These are phyloP conservation scores for Monosporascus cannonballus DNA, from an alignment of 2,329 filamentous ascomycete species.

Conservation along the genomic window DNA sequence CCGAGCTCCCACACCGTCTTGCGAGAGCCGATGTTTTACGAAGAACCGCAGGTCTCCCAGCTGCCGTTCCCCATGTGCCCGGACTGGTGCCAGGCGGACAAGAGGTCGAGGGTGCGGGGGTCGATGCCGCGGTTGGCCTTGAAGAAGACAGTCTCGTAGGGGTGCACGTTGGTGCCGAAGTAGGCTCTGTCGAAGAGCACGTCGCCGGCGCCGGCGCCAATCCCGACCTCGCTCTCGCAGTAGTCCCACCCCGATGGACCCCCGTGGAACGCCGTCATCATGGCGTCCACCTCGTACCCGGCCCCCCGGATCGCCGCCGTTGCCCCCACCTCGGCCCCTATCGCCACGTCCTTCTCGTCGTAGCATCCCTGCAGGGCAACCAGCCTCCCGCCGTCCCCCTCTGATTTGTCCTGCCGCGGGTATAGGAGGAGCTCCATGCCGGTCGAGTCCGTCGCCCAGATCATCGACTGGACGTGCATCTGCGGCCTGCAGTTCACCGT, in stretches of 20 bases:
- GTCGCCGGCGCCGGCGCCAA: conserved; percentile 9
- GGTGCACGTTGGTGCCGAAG: conserved; percentile 28
- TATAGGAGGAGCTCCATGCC: conserved; percentile 31
- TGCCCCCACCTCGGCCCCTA: conserved; percentile 27
- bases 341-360: conserved; percentile 16
- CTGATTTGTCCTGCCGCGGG: conserved; percentile 14
- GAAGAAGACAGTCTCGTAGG: conserved; percentile 32
- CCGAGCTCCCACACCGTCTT: too few relatives aligned
- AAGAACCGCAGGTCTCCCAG: conserved; percentile 16
- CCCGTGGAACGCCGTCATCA: conserved; percentile 26
- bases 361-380: conserved; percentile 27
- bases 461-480: conserved; percentile 31
- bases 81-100: conserved; percentile 26
- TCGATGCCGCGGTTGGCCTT: conserved; percentile 29
- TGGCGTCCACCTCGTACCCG: conserved; percentile 28
- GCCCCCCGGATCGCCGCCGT: conserved; percentile 20
- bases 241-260: conserved; percentile 5
- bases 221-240: neutral
- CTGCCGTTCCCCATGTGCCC: conserved; percentile 14
- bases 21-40: too few relatives aligned
- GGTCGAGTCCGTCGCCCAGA: conserved; percentile 31
- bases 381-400: conserved; percentile 15
- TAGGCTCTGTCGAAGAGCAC: conserved; percentile 22
- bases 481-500: conserved; percentile 28
- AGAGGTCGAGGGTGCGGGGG: conserved; percentile 15